These are phyloP conservation scores for Nothopassalora personata DNA, from an alignment of 2,329 filamentous ascomycete genomes.

Conservation along the genomic window DNA sequence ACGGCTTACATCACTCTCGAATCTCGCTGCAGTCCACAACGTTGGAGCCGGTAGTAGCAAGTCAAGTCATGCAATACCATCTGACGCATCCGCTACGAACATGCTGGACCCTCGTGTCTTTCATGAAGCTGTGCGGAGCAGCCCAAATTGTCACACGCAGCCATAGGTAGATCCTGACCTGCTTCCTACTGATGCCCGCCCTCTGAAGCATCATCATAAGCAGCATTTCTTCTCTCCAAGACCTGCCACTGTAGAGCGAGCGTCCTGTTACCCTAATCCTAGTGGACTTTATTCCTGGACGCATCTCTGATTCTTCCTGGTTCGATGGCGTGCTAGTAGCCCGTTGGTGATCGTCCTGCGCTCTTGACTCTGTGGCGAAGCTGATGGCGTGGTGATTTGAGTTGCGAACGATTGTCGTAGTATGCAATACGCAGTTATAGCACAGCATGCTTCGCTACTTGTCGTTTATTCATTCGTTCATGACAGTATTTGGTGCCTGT, in stretches of 20 bases:
- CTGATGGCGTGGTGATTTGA: neutral
- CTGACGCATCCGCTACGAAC: too few species aligned
- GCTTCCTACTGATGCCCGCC: neutral
- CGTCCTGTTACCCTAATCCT: neutral
- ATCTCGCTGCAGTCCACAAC: neutral
- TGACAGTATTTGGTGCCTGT: conserved; percentile 7
- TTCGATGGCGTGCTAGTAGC: too few species aligned
- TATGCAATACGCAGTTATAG: too few species aligned
- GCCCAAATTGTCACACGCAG: neutral
- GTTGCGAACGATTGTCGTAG: neutral
- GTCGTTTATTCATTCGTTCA: neutral
- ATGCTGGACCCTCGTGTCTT: too few species aligned
- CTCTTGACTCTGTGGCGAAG: too few species aligned
- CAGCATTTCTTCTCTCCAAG: neutral
- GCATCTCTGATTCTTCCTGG: too few species aligned
- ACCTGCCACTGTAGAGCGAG: neutral
- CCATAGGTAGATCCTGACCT: neutral
- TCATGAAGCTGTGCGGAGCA: too few species aligned
- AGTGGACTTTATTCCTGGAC: neutral
- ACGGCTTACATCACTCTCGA: neutral
- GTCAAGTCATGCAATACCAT: too few species aligned
- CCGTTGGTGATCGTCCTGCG: too few species aligned
- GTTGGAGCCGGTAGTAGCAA: too few species aligned
- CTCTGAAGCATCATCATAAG: neutral
- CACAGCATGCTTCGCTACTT: too few species aligned